Conservation (phyloP, 129 eudicot species). For the Lonicera japonica region DNA sequence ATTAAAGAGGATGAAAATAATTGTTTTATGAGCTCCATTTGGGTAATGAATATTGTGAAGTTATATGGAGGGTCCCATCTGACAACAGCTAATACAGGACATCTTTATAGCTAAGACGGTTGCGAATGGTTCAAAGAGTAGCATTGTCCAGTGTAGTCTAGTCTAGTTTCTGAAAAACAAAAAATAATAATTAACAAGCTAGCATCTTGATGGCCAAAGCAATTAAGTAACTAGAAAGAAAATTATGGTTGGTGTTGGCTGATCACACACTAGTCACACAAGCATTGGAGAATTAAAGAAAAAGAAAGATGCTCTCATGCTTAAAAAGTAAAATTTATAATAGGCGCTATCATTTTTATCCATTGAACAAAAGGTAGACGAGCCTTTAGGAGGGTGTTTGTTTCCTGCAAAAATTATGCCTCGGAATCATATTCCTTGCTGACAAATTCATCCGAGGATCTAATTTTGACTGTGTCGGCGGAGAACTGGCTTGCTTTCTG, state of each 20-base stretch:
- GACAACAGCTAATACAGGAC: background rate
- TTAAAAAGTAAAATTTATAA: too few species aligned
- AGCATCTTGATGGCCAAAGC: constrained; percentile 10
- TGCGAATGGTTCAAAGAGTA: background rate
- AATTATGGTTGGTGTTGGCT: constrained; percentile 1
- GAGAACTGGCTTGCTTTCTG: background rate
- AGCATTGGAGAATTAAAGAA: background rate
- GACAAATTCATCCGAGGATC: constrained; percentile 6
- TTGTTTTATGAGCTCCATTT: background rate
- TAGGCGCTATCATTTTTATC: too few species aligned
- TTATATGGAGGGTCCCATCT: background rate
- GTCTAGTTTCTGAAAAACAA: background rate
- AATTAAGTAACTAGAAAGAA: background rate
- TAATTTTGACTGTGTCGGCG: background rate
- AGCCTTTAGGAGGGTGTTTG: background rate
- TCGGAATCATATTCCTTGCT: constrained; percentile 17
- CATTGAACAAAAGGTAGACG: too few species aligned
- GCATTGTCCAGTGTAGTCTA: background rate
- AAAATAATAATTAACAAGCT: too few species aligned
- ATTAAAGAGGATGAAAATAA: background rate
- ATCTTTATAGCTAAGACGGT: background rate
- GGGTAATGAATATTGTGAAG: background rate
- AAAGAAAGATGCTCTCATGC: constrained; percentile 12
- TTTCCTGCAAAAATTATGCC: background rate
- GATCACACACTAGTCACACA: background rate